Conservation (phyloP, 1,139 yeast species). For the Diutina sp. region DNA sequence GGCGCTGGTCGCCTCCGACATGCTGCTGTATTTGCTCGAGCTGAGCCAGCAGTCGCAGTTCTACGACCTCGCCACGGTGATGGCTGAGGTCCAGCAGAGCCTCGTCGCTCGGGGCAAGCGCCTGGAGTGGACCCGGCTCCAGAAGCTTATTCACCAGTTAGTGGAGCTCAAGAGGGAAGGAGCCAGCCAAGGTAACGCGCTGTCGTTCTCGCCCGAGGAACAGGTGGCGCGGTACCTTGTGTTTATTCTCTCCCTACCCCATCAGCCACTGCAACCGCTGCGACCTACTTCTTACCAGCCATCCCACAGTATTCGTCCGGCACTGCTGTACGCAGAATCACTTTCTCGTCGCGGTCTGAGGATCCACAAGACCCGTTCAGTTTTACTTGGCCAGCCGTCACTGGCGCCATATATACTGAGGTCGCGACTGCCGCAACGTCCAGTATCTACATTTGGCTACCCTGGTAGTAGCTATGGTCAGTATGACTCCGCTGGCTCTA, state of each 20-base stretch:
- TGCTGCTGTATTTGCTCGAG: background rate
- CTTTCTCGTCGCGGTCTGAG: background rate
- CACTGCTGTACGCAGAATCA: background rate
- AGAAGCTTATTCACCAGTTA: background rate
- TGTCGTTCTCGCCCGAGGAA: background rate
- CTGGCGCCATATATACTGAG: background rate
- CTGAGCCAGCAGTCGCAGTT: background rate
- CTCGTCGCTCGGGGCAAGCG: background rate
- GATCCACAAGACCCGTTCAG: background rate
- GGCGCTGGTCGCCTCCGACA: slow-evolving; percentile 2
- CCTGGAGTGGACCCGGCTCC: background rate
- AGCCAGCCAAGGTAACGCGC: background rate
- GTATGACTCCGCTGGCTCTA: background rate
- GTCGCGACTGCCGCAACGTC: background rate
- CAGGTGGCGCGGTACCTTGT: slow-evolving; percentile 1
- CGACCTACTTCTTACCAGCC: too few species aligned
- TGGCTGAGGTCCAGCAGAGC: background rate
- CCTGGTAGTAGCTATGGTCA: background rate
- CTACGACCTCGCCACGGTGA: background rate
- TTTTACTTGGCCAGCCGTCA: background rate
- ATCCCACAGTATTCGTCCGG: background rate
- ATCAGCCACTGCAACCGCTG: background rate
- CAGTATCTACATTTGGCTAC: background rate
- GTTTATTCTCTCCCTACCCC: background rate
- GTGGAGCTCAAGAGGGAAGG: background rate